Percentiles rank a stretch among this genome's conserved stretches.
These are phyloP conservation scores for Stereum hirsutum DNA, from an alignment of 1,284 basidiomycete species.

Conservation along the genomic window DNA sequence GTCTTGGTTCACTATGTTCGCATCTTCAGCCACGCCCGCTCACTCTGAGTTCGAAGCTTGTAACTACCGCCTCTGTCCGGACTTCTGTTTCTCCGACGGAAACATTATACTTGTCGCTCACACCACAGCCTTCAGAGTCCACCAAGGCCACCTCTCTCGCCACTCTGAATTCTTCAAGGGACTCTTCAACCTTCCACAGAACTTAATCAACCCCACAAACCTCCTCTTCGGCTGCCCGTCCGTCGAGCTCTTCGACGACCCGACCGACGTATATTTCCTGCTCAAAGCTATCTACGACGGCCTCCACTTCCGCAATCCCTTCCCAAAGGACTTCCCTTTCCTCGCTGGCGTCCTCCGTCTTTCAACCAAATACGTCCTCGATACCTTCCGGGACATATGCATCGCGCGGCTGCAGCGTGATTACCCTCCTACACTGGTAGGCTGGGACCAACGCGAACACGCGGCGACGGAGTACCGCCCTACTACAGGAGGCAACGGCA, in stretches of 20 bases:
- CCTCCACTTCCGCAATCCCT: conserved; percentile 24
- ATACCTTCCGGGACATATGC: conserved; percentile 47
- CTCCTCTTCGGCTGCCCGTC: conserved; percentile 21
- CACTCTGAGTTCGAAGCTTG: neutral
- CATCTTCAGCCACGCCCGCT: too few relatives aligned
- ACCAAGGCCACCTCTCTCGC: conserved; percentile 57
- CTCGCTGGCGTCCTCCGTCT: conserved; percentile 55
- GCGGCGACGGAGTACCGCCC: conserved; percentile 22
- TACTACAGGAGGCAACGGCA: too few relatives aligned
- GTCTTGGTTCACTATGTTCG: too few relatives aligned
- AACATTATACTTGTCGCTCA: conserved; percentile 55
- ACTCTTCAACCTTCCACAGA: conserved; percentile 54
- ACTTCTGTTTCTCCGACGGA: conserved; percentile 66
- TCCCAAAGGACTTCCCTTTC: conserved; percentile 38
- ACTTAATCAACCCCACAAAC: conserved; percentile 13
- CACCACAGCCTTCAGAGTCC: conserved; percentile 56
- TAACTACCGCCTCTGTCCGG: conserved; percentile 25
- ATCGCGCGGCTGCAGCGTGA: conserved; percentile 45
- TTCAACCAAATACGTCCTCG: conserved; percentile 60
- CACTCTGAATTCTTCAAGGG: conserved; percentile 66
- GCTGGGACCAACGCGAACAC: conserved; percentile 60
- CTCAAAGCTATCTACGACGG: conserved; percentile 54
- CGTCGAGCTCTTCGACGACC: conserved; percentile 45
- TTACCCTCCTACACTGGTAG: conserved; percentile 53
- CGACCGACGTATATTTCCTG: conserved; percentile 50